Conservation (phyloP, 192 early-diverging fungal genomes). For the Geosiphon pyriformis region DNA sequence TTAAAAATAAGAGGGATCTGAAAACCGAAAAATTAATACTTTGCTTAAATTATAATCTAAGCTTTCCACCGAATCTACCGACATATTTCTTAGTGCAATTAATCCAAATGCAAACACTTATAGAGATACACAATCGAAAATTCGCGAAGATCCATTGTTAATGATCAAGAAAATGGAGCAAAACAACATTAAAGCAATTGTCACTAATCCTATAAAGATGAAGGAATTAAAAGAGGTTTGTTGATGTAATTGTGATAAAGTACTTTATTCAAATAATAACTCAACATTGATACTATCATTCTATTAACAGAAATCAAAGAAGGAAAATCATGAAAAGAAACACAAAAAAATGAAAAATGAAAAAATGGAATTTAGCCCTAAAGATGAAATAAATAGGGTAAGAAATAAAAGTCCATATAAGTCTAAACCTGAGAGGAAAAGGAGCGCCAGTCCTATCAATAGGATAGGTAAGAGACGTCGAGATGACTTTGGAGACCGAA, state of each 20-base stretch:
- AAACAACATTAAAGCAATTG: constrained; percentile 53
- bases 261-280: not conserved
- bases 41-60: not conserved
- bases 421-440: not conserved
- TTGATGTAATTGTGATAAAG: not conserved
- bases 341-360: not conserved
- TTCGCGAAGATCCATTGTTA: constrained; percentile 87
- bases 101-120: constrained; percentile 73
- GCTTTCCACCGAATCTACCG: constrained; percentile 25
- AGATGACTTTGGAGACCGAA: not conserved
- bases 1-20: too few relatives aligned
- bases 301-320: not conserved
- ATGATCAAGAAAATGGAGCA: constrained; percentile 87
- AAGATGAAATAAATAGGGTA: not conserved
- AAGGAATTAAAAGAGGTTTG: constrained; percentile 16
- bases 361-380: too few relatives aligned
- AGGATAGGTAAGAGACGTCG: not conserved
- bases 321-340: not conserved
- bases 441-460: not conserved
- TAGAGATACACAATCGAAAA: constrained; percentile 77
- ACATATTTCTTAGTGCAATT: constrained; percentile 40
- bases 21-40: constrained; percentile 15
- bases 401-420: not conserved
- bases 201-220: constrained; percentile 19
- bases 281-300: too few relatives aligned